phyloP scores from a whole-genome alignment of 1,284 basidiomycete genomes.

The Psilocybe mexicana region DNA sequence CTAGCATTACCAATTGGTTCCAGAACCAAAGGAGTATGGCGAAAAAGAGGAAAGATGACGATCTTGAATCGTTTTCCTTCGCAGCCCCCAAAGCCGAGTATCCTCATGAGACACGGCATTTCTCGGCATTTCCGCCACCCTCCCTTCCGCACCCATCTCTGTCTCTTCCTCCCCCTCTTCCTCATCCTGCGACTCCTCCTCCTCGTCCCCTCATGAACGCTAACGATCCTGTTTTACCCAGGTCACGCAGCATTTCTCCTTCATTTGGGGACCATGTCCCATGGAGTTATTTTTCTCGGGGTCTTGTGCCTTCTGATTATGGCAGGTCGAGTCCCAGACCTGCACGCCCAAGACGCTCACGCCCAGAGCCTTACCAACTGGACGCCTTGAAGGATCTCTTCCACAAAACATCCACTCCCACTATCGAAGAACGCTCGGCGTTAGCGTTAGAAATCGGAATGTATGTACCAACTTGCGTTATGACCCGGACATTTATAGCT shows the following conservation, averaged over 20 bases:
- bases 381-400: slow-evolving; percentile 71
- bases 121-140: slow-evolving; percentile 49
- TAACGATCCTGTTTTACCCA: slow-evolving; percentile 26
- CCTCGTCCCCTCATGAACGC: slow-evolving; percentile 32
- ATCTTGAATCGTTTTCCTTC: slow-evolving; percentile 31
- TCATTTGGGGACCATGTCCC: slow-evolving; percentile 38
- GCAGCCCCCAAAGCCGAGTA: slow-evolving; percentile 32
- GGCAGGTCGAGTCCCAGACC: slow-evolving; percentile 32
- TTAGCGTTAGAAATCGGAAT: slow-evolving; percentile 74
- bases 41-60: slow-evolving; percentile 64
- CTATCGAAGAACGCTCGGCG: slow-evolving; percentile 73
- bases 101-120: slow-evolving; percentile 39
- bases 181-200: slow-evolving; percentile 25
- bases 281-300: slow-evolving; percentile 42
- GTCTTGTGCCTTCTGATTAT: slow-evolving; percentile 45
- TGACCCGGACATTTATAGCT: slow-evolving; percentile 7
- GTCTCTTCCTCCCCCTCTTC: slow-evolving; percentile 31
- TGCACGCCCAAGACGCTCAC: slow-evolving; percentile 60
- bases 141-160: slow-evolving; percentile 43
- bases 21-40: slow-evolving; percentile 78
- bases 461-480: slow-evolving; percentile 39
- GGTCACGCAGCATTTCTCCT: slow-evolving; percentile 39
- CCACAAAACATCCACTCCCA: slow-evolving; percentile 67
- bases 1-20: slow-evolving; percentile 82
- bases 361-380: slow-evolving; percentile 75